A percentile compares a stretch with the other conserved stretches of the same genome.
Evolutionary conservation across 1,139 yeast genomes (phyloP).

Genomic region (Scheffersomyces illinoinensis): DNA sequence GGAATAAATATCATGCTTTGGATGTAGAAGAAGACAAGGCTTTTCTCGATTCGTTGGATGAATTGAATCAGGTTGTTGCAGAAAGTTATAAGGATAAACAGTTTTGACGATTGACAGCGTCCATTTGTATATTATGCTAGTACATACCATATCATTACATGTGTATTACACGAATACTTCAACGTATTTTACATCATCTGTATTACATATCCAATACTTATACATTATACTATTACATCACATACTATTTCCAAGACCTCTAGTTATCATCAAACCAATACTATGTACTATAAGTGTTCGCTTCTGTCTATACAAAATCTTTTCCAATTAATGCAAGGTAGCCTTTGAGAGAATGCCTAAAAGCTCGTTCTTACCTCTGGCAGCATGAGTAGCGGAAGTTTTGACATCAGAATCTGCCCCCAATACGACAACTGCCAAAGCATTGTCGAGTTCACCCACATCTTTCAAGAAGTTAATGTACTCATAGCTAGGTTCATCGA

Average conservation of each 20-base stretch:
- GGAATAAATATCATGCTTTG: conserved; percentile 52
- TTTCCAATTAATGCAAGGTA: neutral
- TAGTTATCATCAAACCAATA: neutral
- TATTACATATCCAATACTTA: neutral
- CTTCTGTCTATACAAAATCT: neutral
- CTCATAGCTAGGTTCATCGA: conserved; percentile 70
- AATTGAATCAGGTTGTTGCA: conserved; percentile 52
- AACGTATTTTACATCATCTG: neutral
- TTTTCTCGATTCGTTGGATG: conserved; percentile 48
- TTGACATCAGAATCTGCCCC: conserved; percentile 37
- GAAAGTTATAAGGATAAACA: conserved; percentile 46
- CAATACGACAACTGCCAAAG: conserved; percentile 63
- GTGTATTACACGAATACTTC: neutral
- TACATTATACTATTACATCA: neutral
- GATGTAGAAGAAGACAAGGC: conserved; percentile 47
- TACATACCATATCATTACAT: neutral
- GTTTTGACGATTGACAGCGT: conserved; percentile 13
- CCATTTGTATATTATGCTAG: neutral
- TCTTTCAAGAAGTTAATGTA: conserved; percentile 50
- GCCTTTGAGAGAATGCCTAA: conserved; percentile 47
- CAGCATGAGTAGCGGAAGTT: conserved; percentile 67
- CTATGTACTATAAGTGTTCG: conserved; percentile 1
- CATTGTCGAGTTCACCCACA: conserved; percentile 36
- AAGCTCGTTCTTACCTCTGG: conserved; percentile 78
- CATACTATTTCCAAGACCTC: neutral